Conservation (phyloP, 2,329 filamentous ascomycete genomes). For the Talaromyces islandicus region DNA sequence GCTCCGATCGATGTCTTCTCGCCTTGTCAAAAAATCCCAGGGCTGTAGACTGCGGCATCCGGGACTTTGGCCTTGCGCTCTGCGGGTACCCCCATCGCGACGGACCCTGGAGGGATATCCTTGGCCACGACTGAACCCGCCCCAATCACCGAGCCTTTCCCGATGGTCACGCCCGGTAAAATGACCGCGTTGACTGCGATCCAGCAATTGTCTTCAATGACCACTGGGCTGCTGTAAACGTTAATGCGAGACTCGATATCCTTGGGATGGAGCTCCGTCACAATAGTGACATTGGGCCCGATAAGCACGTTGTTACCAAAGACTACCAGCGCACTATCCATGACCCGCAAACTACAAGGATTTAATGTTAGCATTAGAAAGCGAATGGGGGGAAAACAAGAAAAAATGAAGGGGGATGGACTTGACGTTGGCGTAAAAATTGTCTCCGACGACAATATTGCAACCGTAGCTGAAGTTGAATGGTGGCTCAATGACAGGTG, state of each 20-base stretch:
- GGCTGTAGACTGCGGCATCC: not conserved
- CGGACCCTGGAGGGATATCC: conserved; percentile 19
- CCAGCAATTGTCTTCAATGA: conserved; percentile 41
- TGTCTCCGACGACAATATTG: conserved; percentile 55
- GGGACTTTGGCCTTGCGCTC: conserved; percentile 6
- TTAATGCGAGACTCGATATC: conserved; percentile 39
- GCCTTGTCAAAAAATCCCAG: conserved; percentile 13
- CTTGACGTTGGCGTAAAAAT: conserved; percentile 47
- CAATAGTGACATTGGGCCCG: conserved; percentile 45
- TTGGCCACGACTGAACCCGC: conserved; percentile 29
- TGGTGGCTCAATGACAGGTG: conserved; percentile 51
- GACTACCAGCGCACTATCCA: conserved; percentile 45
- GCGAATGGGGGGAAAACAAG: not conserved
- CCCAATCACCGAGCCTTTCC: conserved; percentile 29
- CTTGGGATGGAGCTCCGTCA: conserved; percentile 44
- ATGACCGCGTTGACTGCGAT: conserved; percentile 39
- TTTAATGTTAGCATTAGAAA: not conserved
- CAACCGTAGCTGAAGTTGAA: conserved; percentile 59
- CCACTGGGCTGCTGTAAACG: conserved; percentile 41
- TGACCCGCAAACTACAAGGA: conserved; percentile 23
- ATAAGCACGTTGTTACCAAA: conserved; percentile 47
- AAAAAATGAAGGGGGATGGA: not conserved
- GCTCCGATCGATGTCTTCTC: not conserved
- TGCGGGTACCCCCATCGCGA: conserved; percentile 35
- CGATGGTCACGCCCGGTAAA: conserved; percentile 32